Conservation (phyloP, 805 yeast genomes). For the Candida corydali region DNA sequence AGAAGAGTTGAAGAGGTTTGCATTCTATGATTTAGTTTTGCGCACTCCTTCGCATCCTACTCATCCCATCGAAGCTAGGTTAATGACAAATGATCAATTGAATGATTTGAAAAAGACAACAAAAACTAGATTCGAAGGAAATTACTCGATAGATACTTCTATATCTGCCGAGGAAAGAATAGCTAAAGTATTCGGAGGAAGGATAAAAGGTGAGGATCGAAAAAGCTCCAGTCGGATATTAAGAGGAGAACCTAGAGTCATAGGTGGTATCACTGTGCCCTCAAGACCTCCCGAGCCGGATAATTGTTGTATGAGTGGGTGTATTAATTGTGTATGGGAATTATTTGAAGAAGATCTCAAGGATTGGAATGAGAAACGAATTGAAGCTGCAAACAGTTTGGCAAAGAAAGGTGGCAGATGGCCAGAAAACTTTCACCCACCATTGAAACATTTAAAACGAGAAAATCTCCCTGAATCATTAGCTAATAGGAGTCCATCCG, state of each 20-base stretch:
- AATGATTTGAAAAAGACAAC: conserved; percentile 16
- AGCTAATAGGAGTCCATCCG: conserved; percentile 20
- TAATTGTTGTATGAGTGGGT: conserved; percentile 96
- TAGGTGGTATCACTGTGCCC: conserved; percentile 72
- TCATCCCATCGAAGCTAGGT: conserved; percentile 28
- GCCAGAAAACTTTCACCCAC: conserved; percentile 43
- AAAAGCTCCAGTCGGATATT: conserved; percentile 32
- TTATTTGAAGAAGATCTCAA: conserved; percentile 80
- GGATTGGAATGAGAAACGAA: conserved; percentile 68
- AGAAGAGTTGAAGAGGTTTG: conserved; percentile 12
- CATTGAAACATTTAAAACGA: conserved; percentile 23
- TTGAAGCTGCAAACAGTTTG: conserved; percentile 49
- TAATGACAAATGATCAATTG: conserved; percentile 20
- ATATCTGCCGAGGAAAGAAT: conserved; percentile 45
- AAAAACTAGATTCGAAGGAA: conserved; percentile 28
- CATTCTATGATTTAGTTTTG: conserved; percentile 35
- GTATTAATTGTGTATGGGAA: conserved; percentile 97
- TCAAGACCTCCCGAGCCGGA: conserved; percentile 87
- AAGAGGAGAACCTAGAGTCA: conserved; percentile 32
- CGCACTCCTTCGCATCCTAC: conserved; percentile 30
- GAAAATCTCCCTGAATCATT: conserved; percentile 36
- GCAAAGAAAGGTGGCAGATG: conserved; percentile 36
- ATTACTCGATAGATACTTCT: conserved; percentile 20
- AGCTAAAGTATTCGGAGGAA: conserved; percentile 50
- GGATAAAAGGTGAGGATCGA: conserved; percentile 50